Evolutionary conservation across 305 asterid species (phyloP), one percentile per base, ranked within the genome.

Genomic region (Fraxinus latifolia): DNA sequence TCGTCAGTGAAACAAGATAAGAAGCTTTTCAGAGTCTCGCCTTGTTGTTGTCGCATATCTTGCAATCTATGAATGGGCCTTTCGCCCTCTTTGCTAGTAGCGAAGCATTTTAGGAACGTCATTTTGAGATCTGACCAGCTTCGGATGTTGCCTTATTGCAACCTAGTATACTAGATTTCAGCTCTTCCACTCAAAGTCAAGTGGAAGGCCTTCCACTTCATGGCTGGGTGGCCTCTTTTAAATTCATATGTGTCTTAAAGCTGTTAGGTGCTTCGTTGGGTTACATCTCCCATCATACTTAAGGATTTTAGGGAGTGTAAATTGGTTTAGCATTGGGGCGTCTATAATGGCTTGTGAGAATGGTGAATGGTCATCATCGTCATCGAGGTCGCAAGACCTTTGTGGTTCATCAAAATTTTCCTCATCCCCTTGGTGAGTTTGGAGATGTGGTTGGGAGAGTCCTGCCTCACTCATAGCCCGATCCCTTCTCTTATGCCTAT

Each of bases 151-250:
- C 50, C 2, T 8, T 27, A 25, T 25, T 25, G 27, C 27, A 25
- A 0, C 50, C 0, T 9, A 2, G 15, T 39, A 11, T 39, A 39
- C 50, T 0, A 39, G 0, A 39, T 0, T 9, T 39, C 50, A 39
- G 15, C 3, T 5, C 8, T 1, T 7, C 7, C 3, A 8, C 50
- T 39, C 0, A 39, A 0, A 0, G 50, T 9, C 4, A 9, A 1
- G 3, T 39, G 15, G 0, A 39, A 39, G 0, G 50, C 50, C 0
- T 4, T 39, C 0, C 50, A 39, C 3, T 39, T 39, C 1, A 39
- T 9, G 1, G 15, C 0, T 0, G 1, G 3, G 15, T 9, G 11
- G 50, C 2, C 0, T 4, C 0, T 1, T 3, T 39, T 0, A 37
- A 2, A 0, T 2, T 8, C 47, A 8, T 8, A 1, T 8, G 12